Conservation (phyloP, 2,329 filamentous ascomycete species). For the Fusarium graminum region DNA sequence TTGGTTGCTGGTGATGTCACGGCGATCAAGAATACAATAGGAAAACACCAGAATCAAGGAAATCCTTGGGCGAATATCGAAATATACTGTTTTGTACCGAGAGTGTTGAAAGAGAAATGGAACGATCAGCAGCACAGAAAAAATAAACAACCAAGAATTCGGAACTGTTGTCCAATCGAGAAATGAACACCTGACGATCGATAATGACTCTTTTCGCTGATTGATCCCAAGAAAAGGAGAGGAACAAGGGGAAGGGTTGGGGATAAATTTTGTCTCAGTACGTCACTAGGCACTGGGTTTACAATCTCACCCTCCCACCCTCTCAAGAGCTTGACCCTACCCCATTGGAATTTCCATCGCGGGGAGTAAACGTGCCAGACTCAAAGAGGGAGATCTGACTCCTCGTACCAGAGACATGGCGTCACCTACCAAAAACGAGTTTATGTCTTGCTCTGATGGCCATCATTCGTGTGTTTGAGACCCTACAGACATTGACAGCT, state of each 20-base stretch:
- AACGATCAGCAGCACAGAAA: constrained; percentile 15
- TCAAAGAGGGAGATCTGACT: constrained; percentile 34
- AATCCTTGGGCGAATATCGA: not conserved
- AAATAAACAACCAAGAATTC: constrained; percentile 9
- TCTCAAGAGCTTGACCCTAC: constrained; percentile 17
- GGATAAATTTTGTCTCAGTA: constrained; percentile 25
- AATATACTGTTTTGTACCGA: constrained; percentile 9
- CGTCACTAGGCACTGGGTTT: constrained; percentile 32
- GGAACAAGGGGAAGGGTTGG: constrained; percentile 2
- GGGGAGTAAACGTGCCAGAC: constrained; percentile 23
- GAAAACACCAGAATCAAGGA: constrained; percentile 24
- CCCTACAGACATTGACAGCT: constrained; percentile 39
- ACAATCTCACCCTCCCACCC: constrained; percentile 37
- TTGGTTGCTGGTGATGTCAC: constrained; percentile 54
- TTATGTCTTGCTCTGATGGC: constrained; percentile 30
- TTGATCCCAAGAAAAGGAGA: not conserved
- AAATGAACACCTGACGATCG: constrained; percentile 33
- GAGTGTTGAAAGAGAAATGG: not conserved
- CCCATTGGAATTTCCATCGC: constrained; percentile 36
- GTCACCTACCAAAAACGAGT: constrained; percentile 33
- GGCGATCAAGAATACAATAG: constrained; percentile 56
- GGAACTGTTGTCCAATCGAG: constrained; percentile 1
- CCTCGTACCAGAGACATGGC: constrained; percentile 31
- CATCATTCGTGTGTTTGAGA: constrained; percentile 31
- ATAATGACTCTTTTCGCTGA: constrained; percentile 12